Conservation (phyloP, 805 yeast genomes). For the Pichia ethanolica region DNA sequence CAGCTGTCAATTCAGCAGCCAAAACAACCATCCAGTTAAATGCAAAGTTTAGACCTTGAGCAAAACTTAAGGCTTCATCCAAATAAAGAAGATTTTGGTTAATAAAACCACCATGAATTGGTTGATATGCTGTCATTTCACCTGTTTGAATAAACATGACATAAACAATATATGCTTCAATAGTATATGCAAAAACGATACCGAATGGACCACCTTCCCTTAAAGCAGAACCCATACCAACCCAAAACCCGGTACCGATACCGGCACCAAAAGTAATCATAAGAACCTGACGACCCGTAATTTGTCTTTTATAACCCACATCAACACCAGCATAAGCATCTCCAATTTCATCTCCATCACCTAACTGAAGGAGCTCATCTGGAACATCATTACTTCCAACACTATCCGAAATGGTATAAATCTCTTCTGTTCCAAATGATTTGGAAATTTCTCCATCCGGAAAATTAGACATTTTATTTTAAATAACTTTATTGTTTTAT, state of each 20-base stretch:
- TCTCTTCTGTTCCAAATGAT: conserved; percentile 1
- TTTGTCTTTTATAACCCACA: conserved; percentile 27
- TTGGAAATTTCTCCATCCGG: neutral
- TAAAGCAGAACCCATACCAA: conserved; percentile 47
- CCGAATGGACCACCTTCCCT: conserved; percentile 41
- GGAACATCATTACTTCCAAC: conserved; percentile 6
- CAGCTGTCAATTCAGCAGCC: conserved; percentile 59
- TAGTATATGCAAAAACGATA: conserved; percentile 46
- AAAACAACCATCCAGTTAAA: conserved; percentile 57
- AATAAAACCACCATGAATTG: conserved; percentile 54
- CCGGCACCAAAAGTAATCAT: conserved; percentile 83
- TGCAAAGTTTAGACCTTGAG: conserved; percentile 57
- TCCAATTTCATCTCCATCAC: neutral
- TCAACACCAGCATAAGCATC: conserved; percentile 10
- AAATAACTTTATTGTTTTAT: no score
- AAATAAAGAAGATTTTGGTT: conserved; percentile 33
- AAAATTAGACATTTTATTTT: neutral
- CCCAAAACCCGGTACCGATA: conserved; percentile 68
- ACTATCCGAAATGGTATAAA: conserved; percentile 1
- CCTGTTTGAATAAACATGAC: conserved; percentile 58
- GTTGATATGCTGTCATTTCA: conserved; percentile 54
- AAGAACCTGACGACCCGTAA: conserved; percentile 41
- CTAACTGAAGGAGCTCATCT: conserved; percentile 9
- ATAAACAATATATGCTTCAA: conserved; percentile 52
- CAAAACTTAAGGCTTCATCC: conserved; percentile 51